Base-by-base conservation (phyloP, 805 yeast genomes). In the Pichia scutulata region DNA sequence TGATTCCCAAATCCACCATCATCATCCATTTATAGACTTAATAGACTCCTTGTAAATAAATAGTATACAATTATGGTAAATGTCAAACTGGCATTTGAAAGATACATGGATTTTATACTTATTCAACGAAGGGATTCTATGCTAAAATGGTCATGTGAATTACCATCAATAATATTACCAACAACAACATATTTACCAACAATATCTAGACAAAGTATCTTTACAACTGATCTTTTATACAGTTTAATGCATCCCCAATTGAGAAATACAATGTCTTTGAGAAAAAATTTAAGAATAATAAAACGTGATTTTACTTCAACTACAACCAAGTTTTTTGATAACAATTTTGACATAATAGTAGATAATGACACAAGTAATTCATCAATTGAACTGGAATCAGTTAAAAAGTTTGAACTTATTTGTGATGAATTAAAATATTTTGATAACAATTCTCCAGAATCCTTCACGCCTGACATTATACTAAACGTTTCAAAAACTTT, bases 121-220 rank as follows among this genome's bases (percentile, higher is more conserved):
- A 28, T 60, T 8, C 58, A 56, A 41, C 59, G 60, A 50, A 55
- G 66, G 48, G 65, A 62, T 26, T 48, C 55, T 39, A 62, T 63
- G 56, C 52, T 63, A 14, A 53, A 46, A 43, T 63, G 66, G 67
- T 63, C 61, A 44, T 39, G 60, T 41, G 61, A 57, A 2, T n/a
- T 44, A 18, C 39, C 49, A 24, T 25, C 26, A 36, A 33, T 33
- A 33, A n/a, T 33, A n/a, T 33, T 10, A 16, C 10, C 37, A 33
- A 5, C 37, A 33, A n/a, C 37, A 33, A 33, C 37, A 33, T 33
- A 16, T 33, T 16, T 33, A 21, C 18, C 33, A 4, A 21, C 37
- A 10, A 24, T 14, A 2, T 37, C 25, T 22, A 43, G 10, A 28
- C 53, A 45, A 33, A 53, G 52, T 30, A 44, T 54, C 7, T n/a